Conservation (phyloP, 768 basidiomycete genomes). For the Myochromella boudieri region DNA sequence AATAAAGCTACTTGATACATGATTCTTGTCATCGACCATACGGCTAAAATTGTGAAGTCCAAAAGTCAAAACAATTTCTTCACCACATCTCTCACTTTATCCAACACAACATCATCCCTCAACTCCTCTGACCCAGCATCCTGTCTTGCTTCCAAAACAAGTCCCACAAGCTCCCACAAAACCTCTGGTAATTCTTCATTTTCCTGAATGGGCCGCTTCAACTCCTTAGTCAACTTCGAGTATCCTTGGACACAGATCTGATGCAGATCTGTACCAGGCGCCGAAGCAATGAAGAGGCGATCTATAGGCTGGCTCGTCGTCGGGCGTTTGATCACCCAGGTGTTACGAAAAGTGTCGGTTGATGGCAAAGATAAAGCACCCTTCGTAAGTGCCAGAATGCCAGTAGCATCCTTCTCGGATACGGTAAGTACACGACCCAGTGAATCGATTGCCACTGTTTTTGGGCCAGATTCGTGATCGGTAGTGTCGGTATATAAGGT, state of each 20-base stretch:
- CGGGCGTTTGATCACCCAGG: conserved; percentile 31
- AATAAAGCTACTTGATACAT: too few species aligned
- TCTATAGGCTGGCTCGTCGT: conserved; percentile 34
- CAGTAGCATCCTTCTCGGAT: conserved; percentile 23
- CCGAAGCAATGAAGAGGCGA: conserved; percentile 24
- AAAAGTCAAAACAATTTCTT: conserved; percentile 24
- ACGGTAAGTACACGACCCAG: conserved; percentile 28
- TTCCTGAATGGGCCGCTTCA: conserved; percentile 27
- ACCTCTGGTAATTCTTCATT: conserved; percentile 26
- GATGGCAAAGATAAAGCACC: conserved; percentile 22
- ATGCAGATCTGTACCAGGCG: conserved; percentile 16
- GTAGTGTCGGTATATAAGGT: conserved; percentile 27
- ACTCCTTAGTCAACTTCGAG: conserved; percentile 24
- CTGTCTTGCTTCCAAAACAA: conserved; percentile 33
- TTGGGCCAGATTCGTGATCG: conserved; percentile 10
- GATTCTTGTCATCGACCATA: too few species aligned
- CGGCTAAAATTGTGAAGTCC: too few species aligned
- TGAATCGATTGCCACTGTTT: conserved; percentile 29
- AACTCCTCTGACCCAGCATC: conserved; percentile 15
- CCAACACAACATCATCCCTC: conserved; percentile 25
- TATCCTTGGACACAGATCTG: conserved; percentile 37
- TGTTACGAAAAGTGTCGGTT: conserved; percentile 30
- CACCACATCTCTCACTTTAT: conserved; percentile 27
- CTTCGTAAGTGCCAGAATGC: conserved; percentile 24
- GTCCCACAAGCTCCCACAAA: conserved; percentile 30